A percentile compares a stretch with the other conserved stretches of the same genome.
Conservation (phyloP, 345 rosid genomes). For the Eucalyptus tenuipes region DNA sequence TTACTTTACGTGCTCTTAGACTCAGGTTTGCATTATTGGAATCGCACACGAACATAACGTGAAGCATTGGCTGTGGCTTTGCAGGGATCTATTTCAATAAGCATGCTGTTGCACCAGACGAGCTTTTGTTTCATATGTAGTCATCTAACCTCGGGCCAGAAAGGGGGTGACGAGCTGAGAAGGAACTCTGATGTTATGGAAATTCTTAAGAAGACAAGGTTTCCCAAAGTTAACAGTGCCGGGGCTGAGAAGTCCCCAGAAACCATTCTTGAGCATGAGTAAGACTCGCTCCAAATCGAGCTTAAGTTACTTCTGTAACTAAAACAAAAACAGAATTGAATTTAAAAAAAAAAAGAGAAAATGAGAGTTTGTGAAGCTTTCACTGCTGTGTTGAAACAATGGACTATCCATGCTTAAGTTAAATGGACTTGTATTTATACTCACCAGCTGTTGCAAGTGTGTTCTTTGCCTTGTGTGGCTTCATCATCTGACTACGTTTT, state of each 20-base stretch:
- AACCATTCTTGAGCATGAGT: constrained; percentile 94
- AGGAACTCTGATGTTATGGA: constrained; percentile 96
- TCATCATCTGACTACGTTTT: background rate
- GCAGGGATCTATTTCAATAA: constrained; percentile 94
- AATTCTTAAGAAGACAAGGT: constrained; percentile 88
- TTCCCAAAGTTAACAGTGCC: constrained; percentile 56
- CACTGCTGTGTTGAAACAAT: background rate
- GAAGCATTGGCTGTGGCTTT: constrained; percentile 4
- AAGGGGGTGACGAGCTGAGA: constrained; percentile 86
- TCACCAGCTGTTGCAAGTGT: background rate
- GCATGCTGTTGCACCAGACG: constrained; percentile 90
- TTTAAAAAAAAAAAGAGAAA: background rate
- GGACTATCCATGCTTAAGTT: background rate
- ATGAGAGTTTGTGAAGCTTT: background rate
- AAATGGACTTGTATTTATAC: background rate
- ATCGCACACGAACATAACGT: background rate
- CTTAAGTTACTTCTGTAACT: background rate
- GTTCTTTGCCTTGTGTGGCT: background rate
- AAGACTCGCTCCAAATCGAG: constrained; percentile 12
- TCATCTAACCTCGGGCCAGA: constrained; percentile 95
- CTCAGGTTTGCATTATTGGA: background rate
- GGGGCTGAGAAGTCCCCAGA: constrained; percentile 75
- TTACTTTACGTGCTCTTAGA: background rate
- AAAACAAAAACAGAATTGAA: background rate
- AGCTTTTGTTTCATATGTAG: constrained; percentile 92